Percentiles rank a stretch among this genome's conserved stretches.
phyloP scores from a whole-genome alignment of 495 filamentous ascomycete genomes.

The Aspergillus nanangensis region DNA sequence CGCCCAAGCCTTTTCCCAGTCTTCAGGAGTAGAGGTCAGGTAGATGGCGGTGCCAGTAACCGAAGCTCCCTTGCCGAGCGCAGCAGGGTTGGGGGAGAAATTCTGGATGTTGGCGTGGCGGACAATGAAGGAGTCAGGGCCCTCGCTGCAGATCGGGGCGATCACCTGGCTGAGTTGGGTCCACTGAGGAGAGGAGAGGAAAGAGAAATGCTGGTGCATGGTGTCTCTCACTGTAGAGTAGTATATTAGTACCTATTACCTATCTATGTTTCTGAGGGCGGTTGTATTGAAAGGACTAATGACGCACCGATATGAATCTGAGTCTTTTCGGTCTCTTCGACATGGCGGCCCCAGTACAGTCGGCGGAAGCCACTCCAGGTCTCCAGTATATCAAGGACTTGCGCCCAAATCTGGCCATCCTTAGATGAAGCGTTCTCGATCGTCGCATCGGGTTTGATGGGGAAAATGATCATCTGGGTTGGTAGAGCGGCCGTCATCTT shows the following conservation, averaged over 20 bases:
- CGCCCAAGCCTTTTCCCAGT: conserved; percentile 21
- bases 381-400: conserved; percentile 16
- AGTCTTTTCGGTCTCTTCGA: conserved; percentile 14
- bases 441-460: conserved; percentile 13
- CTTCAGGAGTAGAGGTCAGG: conserved; percentile 9
- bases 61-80: conserved; percentile 9
- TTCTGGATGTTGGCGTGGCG: conserved; percentile 21
- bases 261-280: too few species aligned
- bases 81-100: conserved; percentile 12
- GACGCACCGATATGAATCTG: conserved; percentile 21
- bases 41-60: conserved; percentile 21
- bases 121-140: conserved; percentile 13
- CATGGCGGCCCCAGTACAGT: conserved; percentile 19
- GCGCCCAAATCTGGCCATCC: conserved; percentile 15
- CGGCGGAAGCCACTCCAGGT: conserved; percentile 14
- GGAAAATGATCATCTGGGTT: conserved; percentile 24
- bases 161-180: conserved; percentile 9
- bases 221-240: conserved; percentile 10
- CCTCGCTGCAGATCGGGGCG: conserved; percentile 3
- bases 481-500: conserved; percentile 16
- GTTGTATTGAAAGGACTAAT: neutral
- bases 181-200: conserved; percentile 20
- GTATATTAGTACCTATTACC: neutral
- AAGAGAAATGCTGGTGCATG: conserved; percentile 17
- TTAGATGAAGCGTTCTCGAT: conserved; percentile 15